Conservation (phyloP, 2,329 filamentous ascomycete genomes). For the Ilyonectria robusta region DNA sequence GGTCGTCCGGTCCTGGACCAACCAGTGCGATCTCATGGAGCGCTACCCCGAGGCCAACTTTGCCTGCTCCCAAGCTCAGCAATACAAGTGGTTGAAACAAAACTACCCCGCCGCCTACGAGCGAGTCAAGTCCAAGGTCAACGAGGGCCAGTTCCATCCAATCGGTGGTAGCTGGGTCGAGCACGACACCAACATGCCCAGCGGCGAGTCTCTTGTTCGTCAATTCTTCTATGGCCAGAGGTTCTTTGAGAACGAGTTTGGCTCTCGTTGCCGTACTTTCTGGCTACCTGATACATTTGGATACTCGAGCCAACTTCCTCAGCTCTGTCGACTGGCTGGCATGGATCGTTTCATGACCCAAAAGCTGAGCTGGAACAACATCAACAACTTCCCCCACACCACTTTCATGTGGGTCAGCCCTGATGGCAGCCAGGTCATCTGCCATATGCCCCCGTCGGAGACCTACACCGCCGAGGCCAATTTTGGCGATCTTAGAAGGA, state of each 20-base stretch:
- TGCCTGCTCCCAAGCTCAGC: conserved; percentile 92
- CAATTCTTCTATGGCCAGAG: conserved; percentile 97
- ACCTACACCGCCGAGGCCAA: conserved; percentile 96
- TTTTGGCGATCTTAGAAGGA: conserved; percentile 93
- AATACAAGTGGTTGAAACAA: conserved; percentile 97
- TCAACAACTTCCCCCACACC: conserved; percentile 98
- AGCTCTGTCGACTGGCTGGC: conserved; percentile 92
- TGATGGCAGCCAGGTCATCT: conserved; percentile 96
- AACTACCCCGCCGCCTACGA: conserved; percentile 91
- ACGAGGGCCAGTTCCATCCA: conserved; percentile 91
- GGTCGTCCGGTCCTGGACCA: conserved; percentile 95
- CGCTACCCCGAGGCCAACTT: conserved; percentile 95
- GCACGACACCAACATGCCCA: conserved; percentile 97
- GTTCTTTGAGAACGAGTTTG: conserved; percentile 95
- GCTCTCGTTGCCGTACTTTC: conserved; percentile 89
- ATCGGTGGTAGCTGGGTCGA: conserved; percentile 99
- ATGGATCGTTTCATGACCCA: conserved; percentile 98
- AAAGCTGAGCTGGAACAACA: conserved; percentile 99
- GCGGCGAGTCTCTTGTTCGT: conserved; percentile 91
- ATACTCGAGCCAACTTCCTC: conserved; percentile 94
- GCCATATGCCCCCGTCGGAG: conserved; percentile 96
- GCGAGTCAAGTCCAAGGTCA: conserved; percentile 91
- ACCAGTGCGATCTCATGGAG: conserved; percentile 95
- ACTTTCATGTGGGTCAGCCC: conserved; percentile 99
- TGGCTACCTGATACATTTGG: conserved; percentile 99